A percentile compares a stretch with the other conserved stretches of the same genome.
Conservation (phyloP, 805 yeast genomes). For the Metschnikowia borealis region DNA sequence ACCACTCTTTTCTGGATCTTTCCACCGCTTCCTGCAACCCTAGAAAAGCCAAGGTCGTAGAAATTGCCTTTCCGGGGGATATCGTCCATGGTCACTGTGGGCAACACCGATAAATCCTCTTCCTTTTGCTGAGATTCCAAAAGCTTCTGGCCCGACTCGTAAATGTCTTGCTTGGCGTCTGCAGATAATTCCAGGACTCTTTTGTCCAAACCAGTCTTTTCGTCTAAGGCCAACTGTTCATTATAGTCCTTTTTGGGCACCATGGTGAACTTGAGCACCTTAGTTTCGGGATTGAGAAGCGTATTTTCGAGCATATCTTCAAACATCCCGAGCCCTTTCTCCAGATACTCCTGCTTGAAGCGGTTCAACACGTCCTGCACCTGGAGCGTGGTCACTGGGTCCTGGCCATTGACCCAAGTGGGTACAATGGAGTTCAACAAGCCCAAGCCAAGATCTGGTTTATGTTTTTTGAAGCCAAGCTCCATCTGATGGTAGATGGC, state of each 20-base stretch:
- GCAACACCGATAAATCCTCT: constrained; percentile 77
- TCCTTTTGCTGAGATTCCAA: constrained; percentile 59
- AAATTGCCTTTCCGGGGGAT: constrained; percentile 56
- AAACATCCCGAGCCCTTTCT: constrained; percentile 51
- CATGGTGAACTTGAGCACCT: constrained; percentile 73
- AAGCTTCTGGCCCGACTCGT: constrained; percentile 55
- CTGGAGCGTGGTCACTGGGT: constrained; percentile 65
- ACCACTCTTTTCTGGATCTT: constrained; percentile 48
- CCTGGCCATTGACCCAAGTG: constrained; percentile 78
- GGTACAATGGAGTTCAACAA: constrained; percentile 72
- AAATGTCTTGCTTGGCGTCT: constrained; percentile 55
- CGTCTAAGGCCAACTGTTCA: constrained; percentile 49
- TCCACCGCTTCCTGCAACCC: constrained; percentile 28
- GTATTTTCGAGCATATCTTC: constrained; percentile 53
- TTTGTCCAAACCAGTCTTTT: constrained; percentile 44
- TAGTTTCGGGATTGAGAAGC: constrained; percentile 42
- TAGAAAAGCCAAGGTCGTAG: constrained; percentile 25
- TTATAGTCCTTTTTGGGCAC: constrained; percentile 60
- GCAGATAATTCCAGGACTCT: constrained; percentile 45
- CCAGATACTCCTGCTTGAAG: constrained; percentile 59
- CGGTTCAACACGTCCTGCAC: constrained; percentile 56
- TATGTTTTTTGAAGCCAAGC: constrained; percentile 76
- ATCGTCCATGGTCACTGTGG: constrained; percentile 71
- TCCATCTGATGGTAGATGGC: constrained; percentile 90
- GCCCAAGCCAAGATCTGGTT: constrained; percentile 84